Evolutionary conservation across 2,329 filamentous ascomycete genomes (phyloP).

Genomic region (Colletotrichum salicis): DNA sequence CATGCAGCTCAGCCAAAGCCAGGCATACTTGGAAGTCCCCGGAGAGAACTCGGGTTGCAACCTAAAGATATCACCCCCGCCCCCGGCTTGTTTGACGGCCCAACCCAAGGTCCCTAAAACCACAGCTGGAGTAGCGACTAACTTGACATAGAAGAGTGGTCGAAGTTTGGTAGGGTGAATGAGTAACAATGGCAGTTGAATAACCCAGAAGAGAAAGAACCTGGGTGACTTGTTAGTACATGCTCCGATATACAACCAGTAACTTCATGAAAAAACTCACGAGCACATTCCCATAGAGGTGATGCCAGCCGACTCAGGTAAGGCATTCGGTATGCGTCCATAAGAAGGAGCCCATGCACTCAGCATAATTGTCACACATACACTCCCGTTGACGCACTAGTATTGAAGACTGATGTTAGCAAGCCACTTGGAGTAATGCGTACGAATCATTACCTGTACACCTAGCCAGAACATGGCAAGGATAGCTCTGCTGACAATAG

Average conservation of each 20-base stretch:
- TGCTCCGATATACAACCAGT: neutral
- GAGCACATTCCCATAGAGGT: slow-evolving; percentile 44
- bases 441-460: slow-evolving; percentile 57
- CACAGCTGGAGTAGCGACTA: slow-evolving; percentile 34
- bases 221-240: slow-evolving; percentile 41
- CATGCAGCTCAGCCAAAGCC: slow-evolving; percentile 36
- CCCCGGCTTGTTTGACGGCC: slow-evolving; percentile 33
- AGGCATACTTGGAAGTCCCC: slow-evolving; percentile 29
- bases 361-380: slow-evolving; percentile 45
- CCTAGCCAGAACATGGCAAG: slow-evolving; percentile 69
- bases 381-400: neutral
- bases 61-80: slow-evolving; percentile 37
- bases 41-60: slow-evolving; percentile 20
- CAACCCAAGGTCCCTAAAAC: slow-evolving; percentile 38
- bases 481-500: slow-evolving; percentile 53
- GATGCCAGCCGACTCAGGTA: slow-evolving; percentile 62
- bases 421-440: slow-evolving; percentile 33
- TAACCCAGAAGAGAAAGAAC: slow-evolving; percentile 68
- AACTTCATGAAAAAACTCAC: slow-evolving; percentile 1
- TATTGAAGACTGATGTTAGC: slow-evolving; percentile 35
- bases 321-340: slow-evolving; percentile 60
- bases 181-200: slow-evolving; percentile 64
- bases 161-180: slow-evolving; percentile 66
- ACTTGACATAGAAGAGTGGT: slow-evolving; percentile 66
- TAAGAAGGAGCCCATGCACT: slow-evolving; percentile 66